Evolutionary conservation across 2,329 filamentous ascomycete genomes (phyloP), one percentile per base, ranked within the genome.

Genomic region (Orbilia javanica): DNA sequence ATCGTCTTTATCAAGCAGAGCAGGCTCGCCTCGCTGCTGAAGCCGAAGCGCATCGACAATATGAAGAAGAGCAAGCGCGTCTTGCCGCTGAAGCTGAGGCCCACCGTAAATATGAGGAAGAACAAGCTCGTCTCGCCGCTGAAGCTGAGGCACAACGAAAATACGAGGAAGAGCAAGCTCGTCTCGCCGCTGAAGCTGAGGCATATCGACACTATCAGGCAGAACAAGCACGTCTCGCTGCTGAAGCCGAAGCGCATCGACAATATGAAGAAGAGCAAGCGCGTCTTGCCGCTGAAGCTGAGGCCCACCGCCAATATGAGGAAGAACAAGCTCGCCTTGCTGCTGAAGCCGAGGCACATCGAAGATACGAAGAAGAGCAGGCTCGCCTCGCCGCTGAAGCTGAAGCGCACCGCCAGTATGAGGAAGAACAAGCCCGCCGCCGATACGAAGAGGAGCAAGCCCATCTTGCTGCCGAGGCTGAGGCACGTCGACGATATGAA

Each of bases 211-310:
- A 15, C 5, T 73, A 60, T 10, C 60, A 42, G 31, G 55, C 20
- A 25, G 55, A 76, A 31, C 62, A 70, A 5, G 20, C 46, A 13
- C 46, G 46, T 36, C 18, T 74, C 4, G 53, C 53, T 13, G 42
- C 53, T 31, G 53, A 71, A 53, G 69, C 69, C 18, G 69, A 73
- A 50, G 50, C 39, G 8, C 72, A 20, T 7, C 39, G 71, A 27
- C 52, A 34, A 20, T 63, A 70, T 36, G 66, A 70, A 25, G 66
- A 57, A 50, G 66, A 70, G 31, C 66, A 70, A 8, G 42, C n/a
- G 4, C 60, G 60, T 15, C 60, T 72, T 22, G 69, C 69, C 20
- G 69, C 60, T 34, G 69, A 73, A 20, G 71, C 71, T 42, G 71
- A 68, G 25, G 46, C 46, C 10, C 63, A 42, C 4, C 39, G 70